A percentile compares a stretch with the other conserved stretches of the same genome.
Conservation (phyloP, 352 stramenopile genomes). For the Pythium aphanidermatum region DNA sequence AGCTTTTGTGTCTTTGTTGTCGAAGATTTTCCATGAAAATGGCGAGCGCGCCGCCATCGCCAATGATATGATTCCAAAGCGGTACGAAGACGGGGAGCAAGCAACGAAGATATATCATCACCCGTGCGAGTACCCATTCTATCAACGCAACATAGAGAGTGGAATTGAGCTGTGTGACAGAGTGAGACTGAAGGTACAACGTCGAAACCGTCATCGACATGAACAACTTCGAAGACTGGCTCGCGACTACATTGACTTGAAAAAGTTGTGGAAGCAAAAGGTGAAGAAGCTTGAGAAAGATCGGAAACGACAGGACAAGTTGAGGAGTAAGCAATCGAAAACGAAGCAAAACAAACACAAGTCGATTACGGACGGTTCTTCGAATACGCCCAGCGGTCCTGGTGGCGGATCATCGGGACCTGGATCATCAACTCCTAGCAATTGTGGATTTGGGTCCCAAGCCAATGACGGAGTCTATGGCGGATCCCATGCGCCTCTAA, state of each 20-base stretch:
- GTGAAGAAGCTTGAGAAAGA: conserved; percentile 87
- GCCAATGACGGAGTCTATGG: too few species aligned
- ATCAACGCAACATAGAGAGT: conserved; percentile 61
- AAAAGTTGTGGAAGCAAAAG: conserved; percentile 75
- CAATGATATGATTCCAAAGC: conserved; percentile 56
- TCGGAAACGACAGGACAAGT: conserved; percentile 78
- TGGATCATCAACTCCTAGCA: too few species aligned
- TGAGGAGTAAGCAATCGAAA: conserved; percentile 52
- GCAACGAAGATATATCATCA: conserved; percentile 64
- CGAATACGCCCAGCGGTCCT: conserved; percentile 1
- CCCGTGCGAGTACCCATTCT: conserved; percentile 70
- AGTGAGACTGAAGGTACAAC: conserved; percentile 57
- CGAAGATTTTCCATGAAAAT: conserved; percentile 63
- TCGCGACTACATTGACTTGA: conserved; percentile 73
- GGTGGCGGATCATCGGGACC: too few species aligned
- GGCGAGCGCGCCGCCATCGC: conserved; percentile 34
- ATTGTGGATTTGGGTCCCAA: too few species aligned
- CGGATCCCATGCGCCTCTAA: too few species aligned
- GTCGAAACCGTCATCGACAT: conserved; percentile 56
- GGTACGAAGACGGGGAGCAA: conserved; percentile 33
- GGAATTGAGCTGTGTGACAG: conserved; percentile 36
- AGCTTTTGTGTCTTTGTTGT: conserved; percentile 53
- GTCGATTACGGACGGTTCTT: conserved; percentile 14
- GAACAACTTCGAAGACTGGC: conserved; percentile 66
- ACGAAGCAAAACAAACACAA: conserved; percentile 51